Base-by-base conservation (phyloP, 441 rosid species). In the Erodium trifolium region DNA sequence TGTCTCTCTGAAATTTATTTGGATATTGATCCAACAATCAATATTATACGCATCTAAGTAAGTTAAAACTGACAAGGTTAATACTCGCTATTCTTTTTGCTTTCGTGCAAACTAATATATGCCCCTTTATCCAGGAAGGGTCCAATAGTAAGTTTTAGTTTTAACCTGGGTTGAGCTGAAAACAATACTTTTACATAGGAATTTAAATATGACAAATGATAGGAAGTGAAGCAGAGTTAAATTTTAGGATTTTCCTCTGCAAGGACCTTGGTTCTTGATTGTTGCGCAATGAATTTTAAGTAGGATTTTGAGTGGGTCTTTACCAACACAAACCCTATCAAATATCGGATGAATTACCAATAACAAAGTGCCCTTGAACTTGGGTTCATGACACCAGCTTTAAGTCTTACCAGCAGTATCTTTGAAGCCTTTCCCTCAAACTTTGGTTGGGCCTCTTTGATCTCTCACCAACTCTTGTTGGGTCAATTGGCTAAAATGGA, bases 1-100 rank as follows among this genome's bases (percentile, higher is more conserved):
- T 16, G 62, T 16, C 62, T 55, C 57, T 27, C n/a, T 53, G 9
- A 70, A 65, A 41, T 39, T 63, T 19, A 3, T 45, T 47, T 68
- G 47, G 31, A 29, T 67, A 31, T 53, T 66, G 62, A 55, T 55
- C 9, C 19, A 17, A 14, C 62, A 55, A 55, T 5, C 23, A 16
- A 17, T 17, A 6, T 17, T 55, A 55, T 45, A 45, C 62, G 5
- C 19, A 55, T 5, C 62, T 55, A 55, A 55, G n/a, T 55, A 55
- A 55, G 16, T 16, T 17, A 55, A 55, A 16, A 55, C 9, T 14
- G 18, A 19, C 62, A 55, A 55, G 23, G 37, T 34, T 1, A 34
- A 34, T 34, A 34, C 37, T 5, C 3, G 37, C 37, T 34, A 34
- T 34, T 34, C 37, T 34, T 5, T 3, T 34, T 34, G 37, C 37